Evolutionary conservation across 345 rosid genomes (phyloP).

Genomic region (Lepidium sativum): DNA sequence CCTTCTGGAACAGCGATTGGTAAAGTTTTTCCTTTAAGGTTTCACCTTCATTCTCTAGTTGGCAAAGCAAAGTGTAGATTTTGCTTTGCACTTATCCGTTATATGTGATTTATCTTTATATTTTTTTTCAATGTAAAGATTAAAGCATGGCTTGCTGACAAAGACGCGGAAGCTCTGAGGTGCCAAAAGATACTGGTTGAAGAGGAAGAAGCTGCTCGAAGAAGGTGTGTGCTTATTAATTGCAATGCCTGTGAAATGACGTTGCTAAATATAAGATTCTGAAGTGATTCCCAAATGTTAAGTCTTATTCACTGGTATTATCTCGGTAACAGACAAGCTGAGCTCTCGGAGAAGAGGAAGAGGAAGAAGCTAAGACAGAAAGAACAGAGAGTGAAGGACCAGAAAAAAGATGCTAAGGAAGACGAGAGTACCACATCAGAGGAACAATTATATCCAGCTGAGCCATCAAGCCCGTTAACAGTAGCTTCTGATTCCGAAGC

Average conservation of each 20-base stretch:
- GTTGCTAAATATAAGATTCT: neutral
- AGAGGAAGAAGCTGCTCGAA: slow-evolving; percentile 95
- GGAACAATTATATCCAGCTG: slow-evolving; percentile 34
- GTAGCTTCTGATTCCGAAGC: slow-evolving; percentile 38
- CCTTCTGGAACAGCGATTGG: slow-evolving; percentile 84
- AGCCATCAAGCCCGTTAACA: slow-evolving; percentile 32
- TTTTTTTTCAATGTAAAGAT: slow-evolving; percentile 36
- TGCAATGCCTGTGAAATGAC: neutral
- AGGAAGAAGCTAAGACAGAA: slow-evolving; percentile 80
- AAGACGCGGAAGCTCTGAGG: slow-evolving; percentile 92
- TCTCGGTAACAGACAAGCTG: slow-evolving; percentile 50
- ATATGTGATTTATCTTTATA: neutral
- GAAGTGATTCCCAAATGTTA: neutral
- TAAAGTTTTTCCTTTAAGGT: slow-evolving; percentile 21
- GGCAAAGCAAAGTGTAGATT: neutral
- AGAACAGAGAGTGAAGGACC: slow-evolving; percentile 75
- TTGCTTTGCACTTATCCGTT: neutral
- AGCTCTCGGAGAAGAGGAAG: slow-evolving; percentile 72
- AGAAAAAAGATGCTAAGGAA: slow-evolving; percentile 33
- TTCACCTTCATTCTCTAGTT: slow-evolving; percentile 4
- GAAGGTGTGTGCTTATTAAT: slow-evolving; percentile 43
- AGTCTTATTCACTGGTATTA: slow-evolving; percentile 8
- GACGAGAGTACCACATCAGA: slow-evolving; percentile 36
- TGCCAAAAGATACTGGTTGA: slow-evolving; percentile 87
- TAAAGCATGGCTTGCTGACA: slow-evolving; percentile 85